These are phyloP conservation scores for Arctostaphylos glauca DNA, from an alignment of 148 eudicot species.

Conservation along the genomic window DNA sequence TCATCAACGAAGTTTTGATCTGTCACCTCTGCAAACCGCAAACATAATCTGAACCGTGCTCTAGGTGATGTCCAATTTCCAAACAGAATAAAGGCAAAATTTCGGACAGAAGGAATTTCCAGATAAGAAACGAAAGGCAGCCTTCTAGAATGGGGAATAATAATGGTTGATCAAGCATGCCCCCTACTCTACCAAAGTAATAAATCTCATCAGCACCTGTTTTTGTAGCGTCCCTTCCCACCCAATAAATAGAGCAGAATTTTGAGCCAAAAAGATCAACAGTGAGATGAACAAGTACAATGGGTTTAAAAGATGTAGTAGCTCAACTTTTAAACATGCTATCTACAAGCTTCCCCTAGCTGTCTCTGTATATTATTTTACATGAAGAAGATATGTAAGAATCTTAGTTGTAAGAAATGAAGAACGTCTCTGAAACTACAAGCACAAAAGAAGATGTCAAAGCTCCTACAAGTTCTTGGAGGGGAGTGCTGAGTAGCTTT, in stretches of 20 bases:
- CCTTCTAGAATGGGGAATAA: background rate
- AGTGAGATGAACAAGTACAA: background rate
- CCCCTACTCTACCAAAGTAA: background rate
- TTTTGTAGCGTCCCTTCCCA: background rate
- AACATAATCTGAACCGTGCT: background rate
- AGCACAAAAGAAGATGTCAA: background rate
- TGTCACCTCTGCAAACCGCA: slow-evolving; percentile 49
- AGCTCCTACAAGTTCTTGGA: background rate
- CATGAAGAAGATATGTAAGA: background rate
- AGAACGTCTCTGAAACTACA: background rate
- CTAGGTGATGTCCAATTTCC: background rate
- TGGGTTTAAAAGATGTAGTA: background rate
- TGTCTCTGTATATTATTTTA: background rate
- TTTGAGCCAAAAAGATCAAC: background rate
- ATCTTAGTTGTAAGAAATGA: background rate
- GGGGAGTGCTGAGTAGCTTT: background rate
- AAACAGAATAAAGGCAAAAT: background rate
- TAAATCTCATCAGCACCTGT: background rate
- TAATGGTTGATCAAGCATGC: background rate
- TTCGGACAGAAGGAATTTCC: background rate
- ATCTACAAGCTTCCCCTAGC: background rate
- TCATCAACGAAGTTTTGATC: slow-evolving; percentile 82
- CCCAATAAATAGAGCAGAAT: background rate
- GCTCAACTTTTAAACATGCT: background rate
- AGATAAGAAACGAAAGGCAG: background rate